These are phyloP conservation scores for Gamarada debralockiae DNA, from an alignment of 495 filamentous ascomycete species.

Conservation along the genomic window DNA sequence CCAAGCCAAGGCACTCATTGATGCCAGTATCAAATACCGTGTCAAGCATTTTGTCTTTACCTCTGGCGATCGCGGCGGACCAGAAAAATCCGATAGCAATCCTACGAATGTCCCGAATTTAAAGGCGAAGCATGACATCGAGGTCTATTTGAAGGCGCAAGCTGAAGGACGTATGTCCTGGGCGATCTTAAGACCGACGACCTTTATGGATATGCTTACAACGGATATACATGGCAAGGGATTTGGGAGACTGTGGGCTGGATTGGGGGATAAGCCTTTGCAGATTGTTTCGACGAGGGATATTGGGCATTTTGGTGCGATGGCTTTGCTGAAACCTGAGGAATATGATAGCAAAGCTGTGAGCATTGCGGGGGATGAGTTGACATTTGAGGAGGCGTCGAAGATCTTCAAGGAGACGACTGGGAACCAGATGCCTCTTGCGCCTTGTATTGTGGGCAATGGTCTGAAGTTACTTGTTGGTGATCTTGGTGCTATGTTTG, in stretches of 20 bases:
- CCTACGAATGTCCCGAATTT: conserved; percentile 66
- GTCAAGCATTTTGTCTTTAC: conserved; percentile 67
- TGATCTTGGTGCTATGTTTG: conserved; percentile 38
- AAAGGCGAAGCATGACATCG: conserved; percentile 60
- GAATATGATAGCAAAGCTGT: conserved; percentile 35
- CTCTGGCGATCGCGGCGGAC: conserved; percentile 65
- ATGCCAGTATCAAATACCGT: conserved; percentile 50
- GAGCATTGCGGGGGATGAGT: conserved; percentile 41
- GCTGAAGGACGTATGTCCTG: conserved; percentile 46
- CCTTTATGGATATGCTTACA: conserved; percentile 64
- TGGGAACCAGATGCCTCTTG: conserved; percentile 33
- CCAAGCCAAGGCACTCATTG: conserved; percentile 61
- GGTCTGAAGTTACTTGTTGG: conserved; percentile 32
- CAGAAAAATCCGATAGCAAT: conserved; percentile 46
- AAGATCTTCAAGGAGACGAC: conserved; percentile 34
- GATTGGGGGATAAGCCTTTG: conserved; percentile 40
- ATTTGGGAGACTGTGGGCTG: conserved; percentile 51
- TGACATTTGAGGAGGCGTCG: conserved; percentile 36
- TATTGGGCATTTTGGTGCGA: conserved; percentile 61
- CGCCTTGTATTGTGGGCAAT: conserved; percentile 35
- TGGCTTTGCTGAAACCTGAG: conserved; percentile 45
- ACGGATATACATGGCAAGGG: conserved; percentile 56
- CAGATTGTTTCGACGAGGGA: conserved; percentile 56
- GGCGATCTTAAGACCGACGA: conserved; percentile 59
- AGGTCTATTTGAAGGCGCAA: conserved; percentile 48